Percentiles rank a stretch among this genome's conserved stretches.
Evolutionary conservation across 345 rosid genomes (phyloP).

Genomic region (Salix viminalis): DNA sequence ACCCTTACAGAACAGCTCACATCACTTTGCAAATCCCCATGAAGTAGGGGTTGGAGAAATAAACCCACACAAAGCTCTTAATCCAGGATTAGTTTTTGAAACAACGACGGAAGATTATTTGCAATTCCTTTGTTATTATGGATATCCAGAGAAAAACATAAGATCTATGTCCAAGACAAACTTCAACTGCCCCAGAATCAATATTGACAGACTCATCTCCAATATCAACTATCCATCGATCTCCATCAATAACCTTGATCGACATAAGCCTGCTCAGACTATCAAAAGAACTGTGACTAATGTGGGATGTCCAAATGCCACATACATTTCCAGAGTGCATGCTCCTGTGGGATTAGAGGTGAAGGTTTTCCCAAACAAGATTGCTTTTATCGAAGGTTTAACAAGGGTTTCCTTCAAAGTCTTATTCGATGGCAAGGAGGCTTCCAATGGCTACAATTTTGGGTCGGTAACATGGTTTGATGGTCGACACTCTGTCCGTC

Average conservation of each 20-base stretch:
- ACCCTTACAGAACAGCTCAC: slow-evolving; percentile 44
- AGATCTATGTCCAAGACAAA: slow-evolving; percentile 39
- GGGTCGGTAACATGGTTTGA: slow-evolving; percentile 63
- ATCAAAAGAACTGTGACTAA: slow-evolving; percentile 55
- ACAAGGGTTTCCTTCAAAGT: slow-evolving; percentile 39
- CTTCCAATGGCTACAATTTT: slow-evolving; percentile 48
- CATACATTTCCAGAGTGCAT: slow-evolving; percentile 39
- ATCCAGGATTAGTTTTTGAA: slow-evolving; percentile 75
- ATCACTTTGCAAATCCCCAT: slow-evolving; percentile 44
- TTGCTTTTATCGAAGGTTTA: slow-evolving; percentile 31
- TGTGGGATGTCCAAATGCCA: slow-evolving; percentile 48
- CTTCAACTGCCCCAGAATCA: slow-evolving; percentile 46
- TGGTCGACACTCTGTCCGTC: slow-evolving; percentile 47
- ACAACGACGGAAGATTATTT: slow-evolving; percentile 50
- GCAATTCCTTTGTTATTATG: slow-evolving; percentile 52
- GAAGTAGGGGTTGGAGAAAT: slow-evolving; percentile 74
- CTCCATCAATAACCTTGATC: slow-evolving; percentile 48
- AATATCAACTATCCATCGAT: slow-evolving; percentile 69
- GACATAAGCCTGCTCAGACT: slow-evolving; percentile 14
- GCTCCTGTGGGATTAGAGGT: slow-evolving; percentile 54
- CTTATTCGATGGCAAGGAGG: slow-evolving; percentile 42
- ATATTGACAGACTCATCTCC: slow-evolving; percentile 40
- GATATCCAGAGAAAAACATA: slow-evolving; percentile 53
- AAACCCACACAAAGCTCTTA: slow-evolving; percentile 49
- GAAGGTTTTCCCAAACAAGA: slow-evolving; percentile 44